Base-by-base conservation (phyloP, 768 basidiomycete species). In the Boletus rubropictus region DNA sequence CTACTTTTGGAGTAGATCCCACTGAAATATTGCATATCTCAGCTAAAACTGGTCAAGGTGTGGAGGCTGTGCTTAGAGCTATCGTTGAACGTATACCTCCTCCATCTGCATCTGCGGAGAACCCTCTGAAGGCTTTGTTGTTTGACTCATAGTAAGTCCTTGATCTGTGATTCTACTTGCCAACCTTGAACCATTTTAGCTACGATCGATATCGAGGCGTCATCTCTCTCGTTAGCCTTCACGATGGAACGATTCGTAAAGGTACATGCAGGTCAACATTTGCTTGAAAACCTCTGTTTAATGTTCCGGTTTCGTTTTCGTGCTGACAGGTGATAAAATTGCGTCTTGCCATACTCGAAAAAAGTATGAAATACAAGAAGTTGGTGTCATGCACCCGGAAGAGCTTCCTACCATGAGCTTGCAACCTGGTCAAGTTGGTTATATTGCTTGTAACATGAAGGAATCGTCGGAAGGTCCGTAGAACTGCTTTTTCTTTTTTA, bases 141-240 rank as follows among this genome's bases (percentile, higher is more conserved):
- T 97, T 99, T 54, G 96, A 99, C 64, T 94, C 92, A 9, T 80
- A 86, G 90, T 93, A 53, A 67, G 80, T 72, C 22, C 24, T 25
- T 31, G 28, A 20, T n/a, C 12, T 5, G 18, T 35, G 10, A 40
- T 37, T 28, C 21, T 41, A 47, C 25, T 52, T 27, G n/a, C 39
- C 27, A 22, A 28, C 39, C 20, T 38, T 17, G 33, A 59, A 35
- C 51, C 57, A 36, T 46, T 32, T 43, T 42, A 95, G 92, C 48
- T 97, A 94, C 65, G 96, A 99, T 64, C 80, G 86, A 52, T 99
- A 92, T 67, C 81, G 94, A 47, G 96, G 96, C 9, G 96, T 98
- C 18, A 93, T 99, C 39, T 95, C 91, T 2, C 70, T 98, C 25
- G 78, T 98, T 29, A 88, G 80, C 54, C 67, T 99, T 17, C 82